Conservation (phyloP, 768 basidiomycete species). For the Tricholoma matsutake region DNA sequence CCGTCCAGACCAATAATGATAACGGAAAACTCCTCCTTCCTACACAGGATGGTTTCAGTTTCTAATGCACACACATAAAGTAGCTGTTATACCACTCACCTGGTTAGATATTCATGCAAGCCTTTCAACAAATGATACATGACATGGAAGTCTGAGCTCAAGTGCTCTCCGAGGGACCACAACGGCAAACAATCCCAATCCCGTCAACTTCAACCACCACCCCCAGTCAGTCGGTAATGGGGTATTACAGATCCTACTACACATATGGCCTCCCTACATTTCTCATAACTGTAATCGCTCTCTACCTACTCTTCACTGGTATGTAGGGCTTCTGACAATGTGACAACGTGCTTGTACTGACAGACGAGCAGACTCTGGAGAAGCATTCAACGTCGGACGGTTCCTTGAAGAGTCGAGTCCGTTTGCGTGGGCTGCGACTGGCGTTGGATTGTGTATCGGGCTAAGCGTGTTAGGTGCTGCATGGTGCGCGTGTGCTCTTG, state of each 20-base stretch:
- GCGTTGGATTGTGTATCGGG: conserved; percentile 91
- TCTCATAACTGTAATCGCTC: conserved; percentile 58
- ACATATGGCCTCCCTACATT: conserved; percentile 68
- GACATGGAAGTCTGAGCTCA: conserved; percentile 15
- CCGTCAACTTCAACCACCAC: conserved; percentile 12
- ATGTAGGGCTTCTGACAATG: conserved; percentile 16
- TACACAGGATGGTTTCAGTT: conserved; percentile 22
- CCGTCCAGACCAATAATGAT: conserved; percentile 93
- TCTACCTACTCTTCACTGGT: conserved; percentile 93
- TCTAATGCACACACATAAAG: not conserved
- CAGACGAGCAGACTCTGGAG: conserved; percentile 63
- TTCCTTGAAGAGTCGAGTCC: conserved; percentile 95
- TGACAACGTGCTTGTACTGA: not conserved
- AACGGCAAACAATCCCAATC: conserved; percentile 23
- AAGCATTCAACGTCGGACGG: conserved; percentile 90
- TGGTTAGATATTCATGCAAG: conserved; percentile 85
- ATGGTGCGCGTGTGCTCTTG: conserved; percentile 57
- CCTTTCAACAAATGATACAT: conserved; percentile 98
- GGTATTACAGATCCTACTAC: conserved; percentile 54
- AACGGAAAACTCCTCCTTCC: conserved; percentile 89
- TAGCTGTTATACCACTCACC: conserved; percentile 37
- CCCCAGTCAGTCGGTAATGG: conserved; percentile 30
- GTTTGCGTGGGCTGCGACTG: conserved; percentile 88
- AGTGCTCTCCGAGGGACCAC: not conserved
- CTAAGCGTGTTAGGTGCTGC: conserved; percentile 92